Base-by-base conservation (phyloP, 768 basidiomycete genomes). In the Harrya chromipes region DNA sequence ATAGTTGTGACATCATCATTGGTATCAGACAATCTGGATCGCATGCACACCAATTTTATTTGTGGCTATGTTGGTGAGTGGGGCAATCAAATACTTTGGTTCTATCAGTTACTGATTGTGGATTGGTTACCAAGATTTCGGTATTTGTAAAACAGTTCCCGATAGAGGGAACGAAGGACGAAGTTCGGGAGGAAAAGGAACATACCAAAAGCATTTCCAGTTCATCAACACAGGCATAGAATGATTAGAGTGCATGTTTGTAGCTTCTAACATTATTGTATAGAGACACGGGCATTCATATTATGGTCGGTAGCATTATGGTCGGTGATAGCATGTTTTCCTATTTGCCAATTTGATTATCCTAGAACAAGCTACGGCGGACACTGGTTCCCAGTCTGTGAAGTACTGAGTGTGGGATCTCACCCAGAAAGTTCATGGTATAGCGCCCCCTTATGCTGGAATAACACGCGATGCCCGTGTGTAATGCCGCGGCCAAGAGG, bases 21-120 rank as follows among this genome's bases (percentile, higher is more conserved):
- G 51, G 57, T 37, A 36, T 57, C 46, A 88, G 87, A 78, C 75
- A 47, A 77, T 90, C 50, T 90, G 88, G 88, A 77, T 78, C 14
- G 77, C 85, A 29, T 90, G 86, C 65, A 71, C 80, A 35, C 87
- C 88, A 19, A 80, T 82, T 61, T 65, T 90, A 43, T 83, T 81
- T 26, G 59, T 82, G 46, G 83, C 87, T 33, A 75, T 81, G 59
- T 58, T 87, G 66, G 84, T 87, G 61, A 61, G 74, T 70, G 29
- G 27, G 19, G 19, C 24, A 26, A 24, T 50, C 26, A 35, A n/a
- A 38, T 33, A 16, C 13, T 16, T 16, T 33, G 11, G 49, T 29
- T 46, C 17, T 37, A 29, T 35, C n/a, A 16, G 21, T 49, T 27
- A 33, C 47, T 57, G 50, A 60, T 37, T 41, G 45, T 36, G 42